Percentiles rank a stretch among this genome's conserved stretches.
These are phyloP conservation scores for Selenicereus undatus DNA, from an alignment of 148 eudicot species.

Conservation along the genomic window DNA sequence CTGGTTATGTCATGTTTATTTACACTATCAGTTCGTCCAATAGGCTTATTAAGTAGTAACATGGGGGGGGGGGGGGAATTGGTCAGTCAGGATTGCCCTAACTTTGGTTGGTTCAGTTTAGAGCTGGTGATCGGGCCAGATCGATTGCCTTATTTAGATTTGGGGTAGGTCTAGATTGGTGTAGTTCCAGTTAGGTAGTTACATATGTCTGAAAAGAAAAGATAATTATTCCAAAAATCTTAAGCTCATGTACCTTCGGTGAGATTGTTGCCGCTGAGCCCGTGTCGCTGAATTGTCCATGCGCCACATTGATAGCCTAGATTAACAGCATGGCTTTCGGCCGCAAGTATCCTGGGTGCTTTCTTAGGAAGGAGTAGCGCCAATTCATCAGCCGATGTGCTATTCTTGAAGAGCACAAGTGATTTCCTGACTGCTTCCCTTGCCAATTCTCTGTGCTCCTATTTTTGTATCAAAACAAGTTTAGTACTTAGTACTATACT, in stretches of 20 bases:
- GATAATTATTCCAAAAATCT: neutral
- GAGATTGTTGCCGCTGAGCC: slow-evolving; percentile 19
- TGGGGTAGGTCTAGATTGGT: neutral
- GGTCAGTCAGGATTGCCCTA: neutral
- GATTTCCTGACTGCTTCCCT: slow-evolving; percentile 36
- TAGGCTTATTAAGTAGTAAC: neutral
- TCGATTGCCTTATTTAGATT: neutral
- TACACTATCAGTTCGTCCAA: neutral
- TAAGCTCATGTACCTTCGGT: slow-evolving; percentile 19
- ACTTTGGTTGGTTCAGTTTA: neutral
- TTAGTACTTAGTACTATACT: neutral
- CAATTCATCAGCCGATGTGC: slow-evolving; percentile 23
- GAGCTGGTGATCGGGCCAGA: neutral
- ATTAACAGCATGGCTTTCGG: slow-evolving; percentile 35
- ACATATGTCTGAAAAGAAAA: neutral
- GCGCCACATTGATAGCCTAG: slow-evolving; percentile 36
- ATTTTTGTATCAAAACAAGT: neutral
- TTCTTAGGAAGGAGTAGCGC: slow-evolving; percentile 26
- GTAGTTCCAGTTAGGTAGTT: neutral
- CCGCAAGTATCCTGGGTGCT: slow-evolving; percentile 25
- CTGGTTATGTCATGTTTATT: neutral
- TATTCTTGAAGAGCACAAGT: slow-evolving; percentile 35
- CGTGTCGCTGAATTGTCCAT: slow-evolving; percentile 34
- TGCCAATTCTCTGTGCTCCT: slow-evolving; percentile 34
- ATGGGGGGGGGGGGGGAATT: too few relatives aligned